Base-by-base conservation (phyloP, 1,139 yeast genomes). In the Kodamaea suecica region DNA sequence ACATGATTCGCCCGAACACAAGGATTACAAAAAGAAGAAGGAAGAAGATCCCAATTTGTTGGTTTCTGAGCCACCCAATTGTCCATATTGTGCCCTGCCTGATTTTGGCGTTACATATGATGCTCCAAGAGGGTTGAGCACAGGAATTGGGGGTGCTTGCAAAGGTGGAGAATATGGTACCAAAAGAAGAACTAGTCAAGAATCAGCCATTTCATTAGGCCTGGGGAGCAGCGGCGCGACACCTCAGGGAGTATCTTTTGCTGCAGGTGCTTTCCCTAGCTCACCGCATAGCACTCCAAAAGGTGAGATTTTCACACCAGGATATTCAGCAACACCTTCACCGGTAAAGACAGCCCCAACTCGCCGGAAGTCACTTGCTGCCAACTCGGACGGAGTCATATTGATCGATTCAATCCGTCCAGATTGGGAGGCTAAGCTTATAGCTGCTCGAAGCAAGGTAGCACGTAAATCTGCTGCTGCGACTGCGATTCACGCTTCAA, bases 381-480 rank as follows among this genome's bases (percentile, higher is more conserved):
- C 85, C 2, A 66, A 71, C 37, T 75, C 83, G 16, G 75, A 80
- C 2, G 73, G 73, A 7, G 94, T 87, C 2, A 71, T 88, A 15
- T 78, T 94, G 0, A 76, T 87, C 5, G 97, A 92, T 57, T 64
- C 60, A 48, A 84, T 92, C 29, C 70, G 97, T 35, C 97, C 98
- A 1, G 95, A 87, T 52, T 92, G 98, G 98, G 88, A 85, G 47
- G 61, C 68, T 8, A 84, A 80, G 47, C 69, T 92, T 37, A 66
- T 71, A 11, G 67, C 76, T 31, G 95, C 96, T 3, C 73, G 92
- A 37, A 75, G 80, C 41, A 82, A 80, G 47, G 65, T 87, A 29
- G 96, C 95, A 0, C 72, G 95, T 39, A 74, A 86, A 49, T 81
- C 95, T 0, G 97, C 97, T 0, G 87, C 95, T 12, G 97, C 97